phyloP scores from a whole-genome alignment of 192 early-diverging fungal species.

The Funneliformis mosseae region DNA sequence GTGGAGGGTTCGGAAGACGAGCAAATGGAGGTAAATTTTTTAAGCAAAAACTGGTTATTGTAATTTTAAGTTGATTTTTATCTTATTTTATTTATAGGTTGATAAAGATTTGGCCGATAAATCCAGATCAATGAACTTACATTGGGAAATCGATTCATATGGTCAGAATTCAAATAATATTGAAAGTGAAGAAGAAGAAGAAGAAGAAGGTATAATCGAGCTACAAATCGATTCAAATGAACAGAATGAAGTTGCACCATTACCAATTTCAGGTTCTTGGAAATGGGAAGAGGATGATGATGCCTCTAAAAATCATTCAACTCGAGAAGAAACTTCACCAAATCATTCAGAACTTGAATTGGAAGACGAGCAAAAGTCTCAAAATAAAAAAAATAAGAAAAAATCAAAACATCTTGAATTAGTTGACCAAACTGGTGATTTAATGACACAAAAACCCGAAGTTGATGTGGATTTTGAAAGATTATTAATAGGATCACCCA shows the following conservation, averaged over 20 bases:
- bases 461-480: conserved; percentile 88
- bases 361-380: conserved; percentile 47
- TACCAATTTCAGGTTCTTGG: conserved; percentile 47
- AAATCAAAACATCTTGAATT: conserved; percentile 20
- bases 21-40: conserved; percentile 32
- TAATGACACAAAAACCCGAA: conserved; percentile 70
- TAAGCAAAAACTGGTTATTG: neutral
- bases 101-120: conserved; percentile 31
- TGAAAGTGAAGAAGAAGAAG: conserved; percentile 29
- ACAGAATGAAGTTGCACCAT: conserved; percentile 30
- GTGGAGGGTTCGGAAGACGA: conserved; percentile 45
- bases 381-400: conserved; percentile 56
- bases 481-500: conserved; percentile 89
- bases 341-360: conserved; percentile 39
- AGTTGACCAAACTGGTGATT: conserved; percentile 70
- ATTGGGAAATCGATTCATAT: conserved; percentile 38
- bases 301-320: neutral
- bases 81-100: conserved; percentile 1
- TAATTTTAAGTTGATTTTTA: no score
- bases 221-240: conserved; percentile 32
- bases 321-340: neutral
- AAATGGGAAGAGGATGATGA: conserved; percentile 36
- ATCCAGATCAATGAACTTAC: conserved; percentile 32
- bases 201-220: conserved; percentile 40
- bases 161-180: neutral